Base-by-base conservation (phyloP, 306 rosid species). In the Fragaria nilgerrensis region DNA sequence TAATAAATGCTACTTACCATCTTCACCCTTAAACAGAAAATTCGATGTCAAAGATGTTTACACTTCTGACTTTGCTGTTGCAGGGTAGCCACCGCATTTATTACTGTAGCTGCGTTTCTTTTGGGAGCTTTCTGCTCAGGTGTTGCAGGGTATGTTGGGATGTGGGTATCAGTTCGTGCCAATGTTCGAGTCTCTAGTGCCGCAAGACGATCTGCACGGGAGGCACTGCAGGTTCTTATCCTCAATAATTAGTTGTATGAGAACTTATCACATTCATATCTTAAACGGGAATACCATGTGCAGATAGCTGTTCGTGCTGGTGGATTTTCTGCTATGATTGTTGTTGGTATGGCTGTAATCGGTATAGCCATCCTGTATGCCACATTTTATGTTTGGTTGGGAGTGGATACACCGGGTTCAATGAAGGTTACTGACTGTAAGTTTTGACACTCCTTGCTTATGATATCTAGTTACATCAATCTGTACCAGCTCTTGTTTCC, bases 81-180 rank as follows among this genome's bases (percentile, higher is more conserved):
- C 90, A 95, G 99, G 97, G 73, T 90, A 78, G 82, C 90, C 48
- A 79, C 97, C 29, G 99, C 99, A 15, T 95, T 47, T 85, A 92
- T 95, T 84, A 95, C 99, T 27, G 99, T 95, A 65, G 97, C 90
- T 80, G 78, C 99, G 36, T 95, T 95, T 90, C 97, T 95, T 81
- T 81, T 95, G 84, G 99, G 97, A 76, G 97, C 99, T 75, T 68
- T 95, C 79, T 95, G 99, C 76, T 95, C 99, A 27, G 99, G 97
- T 82, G 53, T 86, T 86, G 97, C 99, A 20, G 99, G 99, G 84
- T 95, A 95, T 85, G 97, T 90, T 53, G 99, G 99, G 64, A 95
- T 95, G 97, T 95, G 99, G 99, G 99, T 95, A 49, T 95, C 99
- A 49, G 99, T 95, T 83, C 97, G 99, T 82, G 99, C 99, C 72